phyloP scores from a whole-genome alignment of 179 eudicot species.

The Camellia oleifera region DNA sequence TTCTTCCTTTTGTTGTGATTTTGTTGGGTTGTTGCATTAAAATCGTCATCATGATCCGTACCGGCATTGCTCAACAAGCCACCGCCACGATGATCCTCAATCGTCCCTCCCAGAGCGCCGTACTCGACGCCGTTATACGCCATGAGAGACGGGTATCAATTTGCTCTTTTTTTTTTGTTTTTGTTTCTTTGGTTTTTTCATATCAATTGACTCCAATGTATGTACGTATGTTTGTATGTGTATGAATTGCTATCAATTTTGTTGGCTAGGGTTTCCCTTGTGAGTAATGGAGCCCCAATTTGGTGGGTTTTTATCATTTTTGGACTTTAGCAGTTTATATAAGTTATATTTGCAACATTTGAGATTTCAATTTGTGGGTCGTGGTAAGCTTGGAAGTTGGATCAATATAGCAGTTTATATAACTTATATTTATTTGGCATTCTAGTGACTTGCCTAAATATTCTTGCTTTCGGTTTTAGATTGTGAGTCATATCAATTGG shows the following conservation, averaged over 20 bases:
- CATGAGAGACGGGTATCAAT: constrained; percentile 35
- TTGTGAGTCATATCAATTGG: too few species aligned
- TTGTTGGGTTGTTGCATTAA: constrained; percentile 31
- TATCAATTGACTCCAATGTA: too few species aligned
- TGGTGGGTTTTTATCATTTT: not conserved
- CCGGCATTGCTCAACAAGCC: constrained; percentile 48
- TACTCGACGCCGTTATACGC: constrained; percentile 29
- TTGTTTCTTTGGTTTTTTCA: not conserved
- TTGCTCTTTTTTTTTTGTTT: too few species aligned
- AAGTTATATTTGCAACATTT: not conserved
- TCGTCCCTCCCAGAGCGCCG: constrained; percentile 21
- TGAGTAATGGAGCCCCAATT: not conserved
- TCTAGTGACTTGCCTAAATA: not conserved
- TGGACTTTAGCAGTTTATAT: not conserved
- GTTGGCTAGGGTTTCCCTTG: not conserved
- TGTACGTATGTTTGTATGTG: not conserved
- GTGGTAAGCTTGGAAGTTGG: not conserved
- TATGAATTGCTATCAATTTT: not conserved
- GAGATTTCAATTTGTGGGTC: not conserved
- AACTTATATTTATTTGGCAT: not conserved
- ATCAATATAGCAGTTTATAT: not conserved
- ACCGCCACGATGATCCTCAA: constrained; percentile 43
- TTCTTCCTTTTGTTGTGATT: constrained; percentile 27
- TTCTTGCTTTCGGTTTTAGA: not conserved
- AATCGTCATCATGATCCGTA: constrained; percentile 41